Base-by-base conservation (phyloP, 2,329 filamentous ascomycete species). In the Fusarium decemcellulare region DNA sequence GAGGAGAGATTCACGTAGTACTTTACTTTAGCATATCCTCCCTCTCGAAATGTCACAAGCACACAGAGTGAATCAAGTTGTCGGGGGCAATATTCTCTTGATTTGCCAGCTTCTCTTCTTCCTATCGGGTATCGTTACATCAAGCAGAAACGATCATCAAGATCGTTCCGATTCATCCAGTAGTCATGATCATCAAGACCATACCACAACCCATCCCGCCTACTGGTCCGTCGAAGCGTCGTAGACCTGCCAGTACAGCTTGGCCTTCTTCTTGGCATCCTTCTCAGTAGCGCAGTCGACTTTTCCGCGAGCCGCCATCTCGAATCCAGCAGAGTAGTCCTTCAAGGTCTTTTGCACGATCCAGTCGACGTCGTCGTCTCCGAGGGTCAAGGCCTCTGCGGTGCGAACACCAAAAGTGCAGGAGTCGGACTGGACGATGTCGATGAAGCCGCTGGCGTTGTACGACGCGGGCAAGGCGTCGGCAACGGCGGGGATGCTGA, bases 361-460 rank as follows among this genome's bases (percentile, higher is more conserved):
- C 51, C 48, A 67, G 16, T 67, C 59, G 6, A 72, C 58, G 9
- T 72, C 69, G 6, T 63, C 65, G 10, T 72, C 59, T 7, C 69
- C 69, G 12, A 72, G 29, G 16, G 43, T 56, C 7, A 69, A n/a
- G 27, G 32, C 67, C 43, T 48, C 55, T 18, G 57, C 53, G 15
- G 76, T 70, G 44, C 75, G 69, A 42, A 78, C 72, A 27, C 70
- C 68, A 37, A 78, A 67, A 8, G 70, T 60, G 62, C 76, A 78
- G 15, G 71, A 72, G n/a, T 61, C 69, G 6, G 67, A 66, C 36
- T 70, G 70, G 48, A 78, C 61, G 18, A 78, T 58, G 30, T 74
- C 66, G 44, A 76, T 65, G 23, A 69, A 72, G 4, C 55, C 63
- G 6, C 18, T 46, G 29, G 46, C 63, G 29, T 70, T 23, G 23